Base-by-base conservation (phyloP, 2,329 filamentous ascomycete species). In the Neofusicoccum ribis region DNA sequence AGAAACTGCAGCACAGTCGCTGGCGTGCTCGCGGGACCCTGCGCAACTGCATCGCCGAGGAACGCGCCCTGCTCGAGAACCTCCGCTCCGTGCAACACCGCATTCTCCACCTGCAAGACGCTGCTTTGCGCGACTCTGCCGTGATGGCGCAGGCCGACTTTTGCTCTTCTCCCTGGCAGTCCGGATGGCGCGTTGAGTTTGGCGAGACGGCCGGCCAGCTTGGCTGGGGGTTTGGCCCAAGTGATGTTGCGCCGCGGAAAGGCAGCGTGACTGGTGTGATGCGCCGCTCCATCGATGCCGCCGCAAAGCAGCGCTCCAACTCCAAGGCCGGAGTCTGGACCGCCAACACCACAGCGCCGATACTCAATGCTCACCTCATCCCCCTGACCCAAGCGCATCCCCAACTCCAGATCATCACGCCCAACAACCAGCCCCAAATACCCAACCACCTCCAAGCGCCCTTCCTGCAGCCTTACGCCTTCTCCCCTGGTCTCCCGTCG, bases 1-100 rank as follows among this genome's bases (percentile, higher is more conserved):
- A 65, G 56, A 65, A 60, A 27, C 46, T 65, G 20, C 52, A 65
- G 27, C 54, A 65, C 36, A 60, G 31, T n/a, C 63, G 63, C 63
- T 65, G 63, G 63, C 63, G 63, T 14, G 63, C 54, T 56, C 52
- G 54, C 15, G 20, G 52, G 5, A 51, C 63, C 5, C 31, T 65
- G 36, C 52, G 63, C 52, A 60, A 59, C 63, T 59, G 52, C 37
- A 11, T 41, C 8, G 23, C 36, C 20, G 63, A 65, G 27, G 20
- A 65, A 44, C 14, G 37, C 12, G 63, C 54, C 5, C 63, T 65
- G 17, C 54, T 65, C n/a, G 37, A 60, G 43, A 60, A 34, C 31
- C 46, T 65, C 11, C 44, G 46, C 23, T 12, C 23, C 5, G 36
- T 52, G 31, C 52, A 65, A 41, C 36, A 60, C n/a, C 47, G 37